Evolutionary conservation across 495 filamentous ascomycete species (phyloP).

Genomic region (Penicillium riverlandense): DNA sequence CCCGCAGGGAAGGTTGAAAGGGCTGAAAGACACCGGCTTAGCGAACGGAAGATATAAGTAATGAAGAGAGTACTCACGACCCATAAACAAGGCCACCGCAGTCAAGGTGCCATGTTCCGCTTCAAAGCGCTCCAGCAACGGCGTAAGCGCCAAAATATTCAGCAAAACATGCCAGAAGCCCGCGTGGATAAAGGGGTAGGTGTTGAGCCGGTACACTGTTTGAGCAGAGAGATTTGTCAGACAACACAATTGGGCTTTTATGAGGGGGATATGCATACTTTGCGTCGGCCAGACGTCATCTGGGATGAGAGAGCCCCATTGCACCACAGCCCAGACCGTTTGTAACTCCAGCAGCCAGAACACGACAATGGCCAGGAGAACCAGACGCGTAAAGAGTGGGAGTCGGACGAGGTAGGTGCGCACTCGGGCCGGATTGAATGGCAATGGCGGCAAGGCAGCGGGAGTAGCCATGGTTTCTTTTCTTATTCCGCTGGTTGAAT

Average conservation of each 20-base stretch:
- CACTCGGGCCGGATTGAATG: conserved; percentile 44
- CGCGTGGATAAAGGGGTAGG: conserved; percentile 81
- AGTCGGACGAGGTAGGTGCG: conserved; percentile 71
- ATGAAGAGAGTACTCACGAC: conserved; percentile 56
- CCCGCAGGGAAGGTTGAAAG: conserved; percentile 72
- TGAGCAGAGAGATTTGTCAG: background rate
- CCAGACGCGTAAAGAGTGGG: conserved; percentile 79
- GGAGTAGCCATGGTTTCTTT: conserved; percentile 30
- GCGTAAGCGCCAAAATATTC: conserved; percentile 72
- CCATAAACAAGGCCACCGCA: conserved; percentile 74
- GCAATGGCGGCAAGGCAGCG: conserved; percentile 33
- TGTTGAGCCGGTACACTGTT: conserved; percentile 86
- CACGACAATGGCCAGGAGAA: conserved; percentile 57
- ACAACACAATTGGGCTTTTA: background rate
- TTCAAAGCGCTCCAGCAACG: conserved; percentile 87
- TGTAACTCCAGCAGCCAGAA: conserved; percentile 64
- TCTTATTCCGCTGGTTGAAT: background rate
- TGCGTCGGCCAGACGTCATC: conserved; percentile 60
- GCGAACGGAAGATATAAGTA: background rate
- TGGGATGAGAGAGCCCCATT: conserved; percentile 76
- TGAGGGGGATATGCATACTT: conserved; percentile 49
- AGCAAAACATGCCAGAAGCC: conserved; percentile 72
- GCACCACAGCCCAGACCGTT: conserved; percentile 56
- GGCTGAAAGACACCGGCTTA: conserved; percentile 39
- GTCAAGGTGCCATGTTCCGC: conserved; percentile 88